Base-by-base conservation (phyloP, 768 basidiomycete genomes). In the Clitopilus hobsonii region DNA sequence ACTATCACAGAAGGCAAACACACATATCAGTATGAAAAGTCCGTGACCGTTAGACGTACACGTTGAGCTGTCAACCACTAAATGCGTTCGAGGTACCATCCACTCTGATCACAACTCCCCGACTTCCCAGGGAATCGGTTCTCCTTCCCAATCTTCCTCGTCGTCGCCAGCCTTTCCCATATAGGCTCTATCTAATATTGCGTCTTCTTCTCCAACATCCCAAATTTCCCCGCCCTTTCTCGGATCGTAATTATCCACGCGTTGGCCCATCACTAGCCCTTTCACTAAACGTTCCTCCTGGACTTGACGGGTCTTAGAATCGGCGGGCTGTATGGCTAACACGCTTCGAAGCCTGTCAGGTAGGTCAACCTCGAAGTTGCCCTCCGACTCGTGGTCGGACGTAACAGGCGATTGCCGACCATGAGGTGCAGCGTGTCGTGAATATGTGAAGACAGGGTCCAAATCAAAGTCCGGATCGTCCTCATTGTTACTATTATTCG, bases 71-170 rank as follows among this genome's bases (percentile, higher is more conserved):
- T 45, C 41, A 45, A 45, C 8, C 41, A 20, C 41, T 45, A 45
- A 45, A 23, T 45, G 41, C 41, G 10, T 45, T 45, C 41, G 22
- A 45, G 41, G 41, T 18, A 45, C 41, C 11, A 14, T 14, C 16
- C 22, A 29, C 29, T 26, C 20, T 38, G 7, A 45, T 66, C 78
- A 91, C 68, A 92, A 62, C 62, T 90, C 90, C 52, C 83, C 90
- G 7, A 82, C 76, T 69, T 88, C 88, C 90, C 90, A 92, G 56
- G 89, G 86, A 29, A 91, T 78, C 30, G 86, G 85, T 67, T 91
- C 89, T 29, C 86, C 83, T 69, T 91, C 90, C 90, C 90, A 92
- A 58, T 86, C 85, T 38, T 81, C 79, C 62, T 82, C 83, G 26
- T 68, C 74, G 49, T 77, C 81, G 22, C 63, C 65, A 38, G 69